phyloP scores from a whole-genome alignment of 768 basidiomycete genomes.

The Suillus brevipes region DNA sequence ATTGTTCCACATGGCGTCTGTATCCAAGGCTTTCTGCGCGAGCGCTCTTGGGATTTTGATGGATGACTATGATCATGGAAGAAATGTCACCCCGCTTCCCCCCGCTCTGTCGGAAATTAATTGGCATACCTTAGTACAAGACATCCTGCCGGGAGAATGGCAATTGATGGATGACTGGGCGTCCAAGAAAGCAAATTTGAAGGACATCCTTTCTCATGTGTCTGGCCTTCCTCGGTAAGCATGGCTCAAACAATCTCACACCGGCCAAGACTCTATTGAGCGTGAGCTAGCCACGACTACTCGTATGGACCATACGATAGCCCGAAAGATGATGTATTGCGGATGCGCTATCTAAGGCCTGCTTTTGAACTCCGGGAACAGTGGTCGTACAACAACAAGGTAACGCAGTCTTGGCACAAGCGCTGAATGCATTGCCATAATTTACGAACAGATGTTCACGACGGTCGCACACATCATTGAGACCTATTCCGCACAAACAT shows the following conservation, averaged over 20 bases:
- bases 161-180: slow-evolving; percentile 43
- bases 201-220: slow-evolving; percentile 41
- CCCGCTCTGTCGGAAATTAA: slow-evolving; percentile 27
- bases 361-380: slow-evolving; percentile 37
- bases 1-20: slow-evolving; percentile 37
- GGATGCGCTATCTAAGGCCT: slow-evolving; percentile 32
- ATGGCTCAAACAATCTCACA: background rate
- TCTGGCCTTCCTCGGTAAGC: slow-evolving; percentile 40
- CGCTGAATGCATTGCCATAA: background rate
- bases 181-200: slow-evolving; percentile 34
- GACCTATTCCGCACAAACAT: slow-evolving; percentile 33
- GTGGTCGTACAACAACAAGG: slow-evolving; percentile 42
- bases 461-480: slow-evolving; percentile 35
- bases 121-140: slow-evolving; percentile 39
- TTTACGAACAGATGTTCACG: slow-evolving; percentile 39
- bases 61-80: slow-evolving; percentile 38
- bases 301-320: slow-evolving; percentile 32
- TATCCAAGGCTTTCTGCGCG: slow-evolving; percentile 42
- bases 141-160: slow-evolving; percentile 43
- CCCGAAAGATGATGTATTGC: slow-evolving; percentile 20
- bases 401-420: slow-evolving; percentile 7
- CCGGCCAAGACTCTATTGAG: background rate
- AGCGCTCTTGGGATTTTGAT: slow-evolving; percentile 42
- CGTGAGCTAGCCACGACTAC: slow-evolving; percentile 33
- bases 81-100: slow-evolving; percentile 38